Base-by-base conservation (phyloP, 1,284 basidiomycete species). In the Exsudoporus floridanus region DNA sequence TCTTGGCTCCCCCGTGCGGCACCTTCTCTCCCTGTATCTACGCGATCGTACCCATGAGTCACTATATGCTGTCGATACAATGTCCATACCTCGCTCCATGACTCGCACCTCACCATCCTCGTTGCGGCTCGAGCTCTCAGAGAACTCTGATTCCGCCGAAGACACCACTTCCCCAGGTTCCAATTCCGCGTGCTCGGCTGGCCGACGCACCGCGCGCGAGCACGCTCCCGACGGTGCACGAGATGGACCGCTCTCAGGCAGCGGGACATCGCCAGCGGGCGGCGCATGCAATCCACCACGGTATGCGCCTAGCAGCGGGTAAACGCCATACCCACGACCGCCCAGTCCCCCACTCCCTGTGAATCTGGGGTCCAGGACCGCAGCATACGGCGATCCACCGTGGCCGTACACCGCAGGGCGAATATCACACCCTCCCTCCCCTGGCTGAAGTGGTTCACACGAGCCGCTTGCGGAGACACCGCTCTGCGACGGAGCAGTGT, bases 131-230 rank as follows among this genome's bases (percentile, higher is more conserved):
- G 61, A 66, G 16, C 55, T 46, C 46, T 59, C 60, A 19, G 66
- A 69, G 23, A 64, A 66, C 23, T 64, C 65, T 1, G 65, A 64
- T 44, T 60, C 62, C 9, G 36, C 49, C 4, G 59, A 64, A 14
- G 66, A 67, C 16, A 62, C 34, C 16, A 66, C 63, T 39, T 66
- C 66, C 0, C 64, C 64, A 0, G 64, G 65, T 19, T 66, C 64
- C 18, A 64, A 33, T 36, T 64, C 63, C 16, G 28, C 27, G 18
- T 45, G 34, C 14, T 49, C 38, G 1, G 28, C 8, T 14, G 50
- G 43, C 7, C 36, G 49, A 38, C 18, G 52, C 21, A 7, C 10
- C 12, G 16, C 21, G 16, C 39, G 46, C 4, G 44, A 37, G 6
- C 42, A 50, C 25, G 41, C 25, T 4, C 44, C 46, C 0, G 39